Conservation (phyloP, 495 filamentous ascomycete species). For the Penicillium atrosanguineum region DNA sequence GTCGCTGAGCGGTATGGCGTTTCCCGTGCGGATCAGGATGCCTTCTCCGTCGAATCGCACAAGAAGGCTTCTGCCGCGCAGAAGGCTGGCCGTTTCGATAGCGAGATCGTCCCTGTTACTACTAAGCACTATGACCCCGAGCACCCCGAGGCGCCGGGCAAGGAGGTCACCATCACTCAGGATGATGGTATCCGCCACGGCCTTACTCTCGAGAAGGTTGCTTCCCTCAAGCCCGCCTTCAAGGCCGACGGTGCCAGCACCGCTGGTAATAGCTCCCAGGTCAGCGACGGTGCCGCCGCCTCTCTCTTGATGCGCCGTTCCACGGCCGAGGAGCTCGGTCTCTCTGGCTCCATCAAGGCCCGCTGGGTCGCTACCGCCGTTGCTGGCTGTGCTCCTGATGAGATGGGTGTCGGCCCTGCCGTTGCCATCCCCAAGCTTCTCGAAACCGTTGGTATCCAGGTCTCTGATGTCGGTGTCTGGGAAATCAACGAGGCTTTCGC, state of each 20-base stretch:
- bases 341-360: slow-evolving; percentile 66
- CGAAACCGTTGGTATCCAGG: slow-evolving; percentile 57
- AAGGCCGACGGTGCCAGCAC: slow-evolving; percentile 68
- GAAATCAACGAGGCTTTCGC: slow-evolving; percentile 98
- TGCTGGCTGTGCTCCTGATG: slow-evolving; percentile 77
- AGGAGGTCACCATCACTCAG: slow-evolving; percentile 59
- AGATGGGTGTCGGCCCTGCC: slow-evolving; percentile 91
- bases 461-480: slow-evolving; percentile 78
- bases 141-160: slow-evolving; percentile 60
- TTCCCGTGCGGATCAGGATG: slow-evolving; percentile 74
- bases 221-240: slow-evolving; percentile 82
- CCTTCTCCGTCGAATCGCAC: slow-evolving; percentile 73
- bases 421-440: slow-evolving; percentile 82
- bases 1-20: slow-evolving; percentile 77
- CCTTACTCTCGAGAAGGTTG: slow-evolving; percentile 65
- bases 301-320: slow-evolving; percentile 79
- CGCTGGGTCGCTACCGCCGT: slow-evolving; percentile 74
- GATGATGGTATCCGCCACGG: slow-evolving; percentile 80
- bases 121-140: slow-evolving; percentile 55
- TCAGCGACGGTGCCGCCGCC: slow-evolving; percentile 85
- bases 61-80: slow-evolving; percentile 67
- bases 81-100: slow-evolving; percentile 64
- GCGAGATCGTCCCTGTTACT: slow-evolving; percentile 74
- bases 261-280: slow-evolving; percentile 83
- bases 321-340: slow-evolving; percentile 72